Conservation (phyloP, 148 eudicot genomes). For the Tetragonia tetragonoides region DNA sequence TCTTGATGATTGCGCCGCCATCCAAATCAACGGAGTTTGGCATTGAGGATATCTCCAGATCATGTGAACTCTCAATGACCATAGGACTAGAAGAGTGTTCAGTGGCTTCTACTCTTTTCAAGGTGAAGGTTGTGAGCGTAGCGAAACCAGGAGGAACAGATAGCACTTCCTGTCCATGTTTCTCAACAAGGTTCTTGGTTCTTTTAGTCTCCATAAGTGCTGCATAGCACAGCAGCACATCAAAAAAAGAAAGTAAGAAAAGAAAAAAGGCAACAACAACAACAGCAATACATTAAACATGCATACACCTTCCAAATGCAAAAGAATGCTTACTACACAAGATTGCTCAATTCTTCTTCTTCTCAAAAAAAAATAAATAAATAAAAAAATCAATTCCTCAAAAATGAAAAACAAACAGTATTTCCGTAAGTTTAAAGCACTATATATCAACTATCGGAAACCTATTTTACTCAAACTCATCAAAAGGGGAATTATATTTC, state of each 20-base stretch:
- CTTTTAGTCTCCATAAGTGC: constrained; percentile 36
- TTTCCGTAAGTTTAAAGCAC: too few relatives aligned
- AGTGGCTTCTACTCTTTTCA: constrained; percentile 40
- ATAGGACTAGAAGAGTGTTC: constrained; percentile 19
- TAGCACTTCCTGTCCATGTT: constrained; percentile 24
- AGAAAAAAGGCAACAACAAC: too few relatives aligned
- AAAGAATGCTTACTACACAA: too few relatives aligned
- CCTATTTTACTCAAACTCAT: too few relatives aligned
- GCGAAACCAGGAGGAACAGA: constrained; percentile 53
- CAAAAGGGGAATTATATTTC: too few relatives aligned
- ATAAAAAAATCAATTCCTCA: too few relatives aligned
- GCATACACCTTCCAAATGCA: too few relatives aligned
- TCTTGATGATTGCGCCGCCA: constrained; percentile 35
- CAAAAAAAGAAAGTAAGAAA: background rate
- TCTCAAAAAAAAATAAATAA: too few relatives aligned
- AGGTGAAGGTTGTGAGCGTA: constrained; percentile 50
- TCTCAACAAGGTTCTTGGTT: background rate
- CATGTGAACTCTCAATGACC: constrained; percentile 26
- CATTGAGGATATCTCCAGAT: constrained; percentile 32
- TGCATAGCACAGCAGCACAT: constrained; percentile 19
- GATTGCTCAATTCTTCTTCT: too few relatives aligned
- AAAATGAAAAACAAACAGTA: too few relatives aligned
- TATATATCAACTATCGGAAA: too few relatives aligned
- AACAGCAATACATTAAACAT: too few relatives aligned
- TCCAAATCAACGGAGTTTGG: constrained; percentile 25